phyloP scores from a whole-genome alignment of 1,284 basidiomycete species.

The Erythrobasidium hasegawianum region DNA sequence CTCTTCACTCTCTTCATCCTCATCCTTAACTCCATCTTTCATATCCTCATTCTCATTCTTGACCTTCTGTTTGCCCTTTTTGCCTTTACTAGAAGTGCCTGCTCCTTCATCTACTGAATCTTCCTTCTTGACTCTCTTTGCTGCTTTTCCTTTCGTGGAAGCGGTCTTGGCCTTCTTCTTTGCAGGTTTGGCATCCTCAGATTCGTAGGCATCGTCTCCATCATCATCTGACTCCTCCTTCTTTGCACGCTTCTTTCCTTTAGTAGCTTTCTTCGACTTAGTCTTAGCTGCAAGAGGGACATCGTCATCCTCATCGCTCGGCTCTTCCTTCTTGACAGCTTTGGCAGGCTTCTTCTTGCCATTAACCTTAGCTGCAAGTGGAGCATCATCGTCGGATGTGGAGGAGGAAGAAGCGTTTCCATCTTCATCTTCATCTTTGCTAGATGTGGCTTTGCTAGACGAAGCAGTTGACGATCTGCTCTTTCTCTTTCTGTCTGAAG shows the following conservation, averaged over 20 bases:
- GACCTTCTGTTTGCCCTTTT: slow-evolving; percentile 33
- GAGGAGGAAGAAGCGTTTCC: slow-evolving; percentile 46
- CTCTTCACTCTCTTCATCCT: slow-evolving; percentile 55
- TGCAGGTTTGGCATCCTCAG: slow-evolving; percentile 4
- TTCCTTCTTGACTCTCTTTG: slow-evolving; percentile 46
- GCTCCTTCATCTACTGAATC: slow-evolving; percentile 7
- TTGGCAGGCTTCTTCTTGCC: slow-evolving; percentile 33
- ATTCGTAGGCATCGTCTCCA: slow-evolving; percentile 39
- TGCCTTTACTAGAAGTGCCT: slow-evolving; percentile 17
- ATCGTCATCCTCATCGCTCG: slow-evolving; percentile 43
- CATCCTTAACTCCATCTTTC: slow-evolving; percentile 31
- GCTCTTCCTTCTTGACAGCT: slow-evolving; percentile 52
- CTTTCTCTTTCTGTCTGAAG: slow-evolving; percentile 53
- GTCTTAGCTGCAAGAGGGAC: slow-evolving; percentile 52
- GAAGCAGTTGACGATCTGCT: slow-evolving; percentile 29
- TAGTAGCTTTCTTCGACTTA: slow-evolving; percentile 40
- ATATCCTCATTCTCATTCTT: slow-evolving; percentile 38
- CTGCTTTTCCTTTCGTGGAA: slow-evolving; percentile 46
- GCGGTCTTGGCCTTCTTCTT: slow-evolving; percentile 54
- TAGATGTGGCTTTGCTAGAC: slow-evolving; percentile 50
- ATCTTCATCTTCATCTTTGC: slow-evolving; percentile 55
- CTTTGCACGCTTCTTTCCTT: slow-evolving; percentile 36
- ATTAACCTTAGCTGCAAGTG: slow-evolving; percentile 29
- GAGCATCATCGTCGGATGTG: slow-evolving; percentile 47
- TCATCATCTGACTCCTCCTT: slow-evolving; percentile 26